Base-by-base conservation (phyloP, 2,329 filamentous ascomycete genomes). In the Colletotrichum endophyticum region DNA sequence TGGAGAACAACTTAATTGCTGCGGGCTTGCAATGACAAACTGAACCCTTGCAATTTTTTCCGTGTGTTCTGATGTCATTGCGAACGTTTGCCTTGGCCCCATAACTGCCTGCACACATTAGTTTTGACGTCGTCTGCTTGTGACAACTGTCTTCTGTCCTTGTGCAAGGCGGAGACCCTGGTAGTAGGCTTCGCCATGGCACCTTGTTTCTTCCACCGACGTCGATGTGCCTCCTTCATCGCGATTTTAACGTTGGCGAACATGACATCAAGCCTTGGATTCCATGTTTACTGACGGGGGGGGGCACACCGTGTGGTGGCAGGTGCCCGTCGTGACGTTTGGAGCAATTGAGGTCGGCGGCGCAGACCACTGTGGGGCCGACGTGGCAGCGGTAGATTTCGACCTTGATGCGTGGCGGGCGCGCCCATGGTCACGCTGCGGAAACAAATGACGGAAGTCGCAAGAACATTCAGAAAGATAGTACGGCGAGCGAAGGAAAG, bases 361-460 rank as follows among this genome's bases (percentile, higher is more conserved):
- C 57, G 62, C 78, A 78, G 59, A 74, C 76, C 30, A 79, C 66
- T 11, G 64, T 67, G 4, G 76, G 78, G 5, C 66, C 66, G 39
- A 68, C 76, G 68, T 79, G 70, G 70, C 73, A 79, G 71, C 76
- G 73, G 76, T 68, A 75, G 49, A 77, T 75, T 28, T 79, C 73
- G 30, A 73, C 78, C 30, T 73, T 72, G 28, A 9, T 8, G 28
- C 2, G 28, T 8, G 28, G 28, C 5, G 28, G 8, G 28, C 28
- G 28, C 28, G 3, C 8, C 28, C 28, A 28, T 28, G 28, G 28
- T 8, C 28, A 28, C 8, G 77, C 69, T 8, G 70, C 70, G 8
- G 73, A 22, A 6, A 73, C 68, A 13, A 62, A 53, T 19, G 64
- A 27, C 67, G 53, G 53, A 69, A 16, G 15, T 39, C 8, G 36